Evolutionary conservation across 140 eudicot genomes (phyloP).

Genomic region (Anethum foeniculum): DNA sequence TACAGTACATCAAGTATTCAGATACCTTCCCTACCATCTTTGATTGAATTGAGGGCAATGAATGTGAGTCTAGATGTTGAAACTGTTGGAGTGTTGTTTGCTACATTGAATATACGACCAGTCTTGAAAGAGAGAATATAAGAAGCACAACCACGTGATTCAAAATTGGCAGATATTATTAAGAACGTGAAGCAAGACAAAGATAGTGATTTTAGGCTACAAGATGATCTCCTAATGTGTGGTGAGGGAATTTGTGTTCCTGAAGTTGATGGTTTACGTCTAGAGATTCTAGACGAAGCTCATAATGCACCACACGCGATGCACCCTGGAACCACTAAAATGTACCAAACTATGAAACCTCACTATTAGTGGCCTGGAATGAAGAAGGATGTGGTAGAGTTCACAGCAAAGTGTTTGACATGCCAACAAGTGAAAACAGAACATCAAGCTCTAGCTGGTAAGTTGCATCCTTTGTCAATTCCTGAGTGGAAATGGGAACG

Average conservation of each 20-base stretch:
- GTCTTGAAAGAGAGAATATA: too few species aligned
- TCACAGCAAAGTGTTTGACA: not conserved
- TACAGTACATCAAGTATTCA: too few species aligned
- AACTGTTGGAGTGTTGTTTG: too few species aligned
- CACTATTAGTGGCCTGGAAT: not conserved
- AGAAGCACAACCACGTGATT: not conserved
- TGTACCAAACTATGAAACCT: not conserved
- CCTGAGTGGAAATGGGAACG: too few species aligned
- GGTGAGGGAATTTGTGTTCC: not conserved
- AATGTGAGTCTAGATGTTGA: too few species aligned
- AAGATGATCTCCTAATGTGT: not conserved
- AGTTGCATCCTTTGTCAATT: too few species aligned
- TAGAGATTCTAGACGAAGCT: not conserved
- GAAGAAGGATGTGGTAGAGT: not conserved
- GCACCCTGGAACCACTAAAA: not conserved
- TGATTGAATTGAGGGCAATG: too few species aligned
- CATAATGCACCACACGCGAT: not conserved
- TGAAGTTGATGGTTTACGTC: not conserved
- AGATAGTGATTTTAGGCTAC: too few species aligned
- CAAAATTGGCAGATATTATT: not conserved
- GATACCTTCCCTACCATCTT: too few species aligned
- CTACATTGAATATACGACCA: too few species aligned
- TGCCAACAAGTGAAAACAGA: not conserved
- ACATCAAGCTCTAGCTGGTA: too few species aligned
- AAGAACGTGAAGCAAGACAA: not conserved